Percentiles rank a stretch among this genome's conserved stretches.
These are phyloP conservation scores for Metschnikowia sp. DNA, from an alignment of 805 yeast species.

Conservation along the genomic window DNA sequence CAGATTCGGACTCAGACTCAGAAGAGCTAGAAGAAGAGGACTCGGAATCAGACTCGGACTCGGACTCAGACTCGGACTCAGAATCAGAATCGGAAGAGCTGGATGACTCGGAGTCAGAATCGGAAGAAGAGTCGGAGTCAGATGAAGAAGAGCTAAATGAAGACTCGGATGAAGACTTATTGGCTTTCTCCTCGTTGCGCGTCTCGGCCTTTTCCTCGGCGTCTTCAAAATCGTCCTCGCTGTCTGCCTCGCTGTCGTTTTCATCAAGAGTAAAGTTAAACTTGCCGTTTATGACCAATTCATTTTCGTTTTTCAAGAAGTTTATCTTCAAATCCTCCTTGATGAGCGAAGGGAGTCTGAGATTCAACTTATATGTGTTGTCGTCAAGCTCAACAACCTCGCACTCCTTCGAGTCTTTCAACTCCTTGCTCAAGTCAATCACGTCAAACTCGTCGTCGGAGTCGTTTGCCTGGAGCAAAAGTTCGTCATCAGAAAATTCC, in stretches of 20 bases:
- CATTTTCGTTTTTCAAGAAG: conserved; percentile 39
- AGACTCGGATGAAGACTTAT: conserved; percentile 8
- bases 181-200: conserved; percentile 1
- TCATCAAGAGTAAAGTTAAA: conserved; percentile 27
- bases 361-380: conserved; percentile 35
- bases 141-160: conserved; percentile 10
- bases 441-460: conserved; percentile 27
- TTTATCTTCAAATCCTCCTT: conserved; percentile 39
- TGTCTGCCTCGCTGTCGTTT: conserved; percentile 23
- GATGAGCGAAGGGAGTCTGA: conserved; percentile 41
- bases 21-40: conserved; percentile 14
- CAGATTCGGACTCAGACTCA: conserved; percentile 16
- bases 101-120: conserved; percentile 12
- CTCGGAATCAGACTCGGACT: conserved; percentile 3
- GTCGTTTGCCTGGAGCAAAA: conserved; percentile 16
- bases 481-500: conserved; percentile 27
- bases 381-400: conserved; percentile 39
- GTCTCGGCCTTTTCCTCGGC: conserved; percentile 17
- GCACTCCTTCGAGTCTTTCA: conserved; percentile 42
- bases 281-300: conserved; percentile 39
- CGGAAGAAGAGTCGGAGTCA: conserved; percentile 11
- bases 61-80: conserved; percentile 9
- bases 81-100: conserved; percentile 15
- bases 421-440: conserved; percentile 41
- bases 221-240: conserved; percentile 17